Conservation (phyloP, 2,329 filamentous ascomycete species). For the Fusarium sp. region DNA sequence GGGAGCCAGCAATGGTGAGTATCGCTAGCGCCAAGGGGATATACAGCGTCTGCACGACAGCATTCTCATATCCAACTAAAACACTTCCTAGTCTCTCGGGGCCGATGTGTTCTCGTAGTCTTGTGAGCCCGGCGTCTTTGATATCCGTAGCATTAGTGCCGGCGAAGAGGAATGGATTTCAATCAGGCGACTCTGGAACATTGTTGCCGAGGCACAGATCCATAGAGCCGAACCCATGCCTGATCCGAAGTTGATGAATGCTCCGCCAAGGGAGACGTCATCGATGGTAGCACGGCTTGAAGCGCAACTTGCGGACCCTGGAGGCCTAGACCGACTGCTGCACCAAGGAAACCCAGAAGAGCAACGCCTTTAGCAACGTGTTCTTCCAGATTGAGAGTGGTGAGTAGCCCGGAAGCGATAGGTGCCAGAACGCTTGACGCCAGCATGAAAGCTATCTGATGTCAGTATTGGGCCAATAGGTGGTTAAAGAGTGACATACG, state of each 20-base stretch:
- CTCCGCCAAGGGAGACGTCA: slow-evolving; percentile 39
- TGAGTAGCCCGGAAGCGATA: slow-evolving; percentile 37
- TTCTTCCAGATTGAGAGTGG: slow-evolving; percentile 34
- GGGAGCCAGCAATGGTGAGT: slow-evolving; percentile 31
- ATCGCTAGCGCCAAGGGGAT: slow-evolving; percentile 35
- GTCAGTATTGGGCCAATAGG: neutral
- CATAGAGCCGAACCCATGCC: slow-evolving; percentile 41
- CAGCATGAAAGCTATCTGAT: slow-evolving; percentile 37
- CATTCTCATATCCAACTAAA: slow-evolving; percentile 36
- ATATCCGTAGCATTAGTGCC: slow-evolving; percentile 2
- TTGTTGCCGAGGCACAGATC: slow-evolving; percentile 42
- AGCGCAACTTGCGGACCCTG: slow-evolving; percentile 39
- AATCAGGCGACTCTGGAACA: slow-evolving; percentile 36
- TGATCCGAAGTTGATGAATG: slow-evolving; percentile 37
- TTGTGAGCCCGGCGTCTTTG: slow-evolving; percentile 26
- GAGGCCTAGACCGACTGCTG: slow-evolving; percentile 37
- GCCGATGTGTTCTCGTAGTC: slow-evolving; percentile 29
- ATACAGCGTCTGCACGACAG: slow-evolving; percentile 39
- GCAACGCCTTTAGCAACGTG: slow-evolving; percentile 36
- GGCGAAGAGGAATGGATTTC: slow-evolving; percentile 30
- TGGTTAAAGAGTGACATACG: neutral
- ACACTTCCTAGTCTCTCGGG: slow-evolving; percentile 22
- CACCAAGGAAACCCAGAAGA: slow-evolving; percentile 35
- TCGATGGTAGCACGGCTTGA: slow-evolving; percentile 32
- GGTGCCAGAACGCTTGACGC: slow-evolving; percentile 36